Evolutionary conservation across 495 filamentous ascomycete genomes (phyloP), one percentile per base, ranked within the genome.

Genomic region (Aspergillus ellipticus): DNA sequence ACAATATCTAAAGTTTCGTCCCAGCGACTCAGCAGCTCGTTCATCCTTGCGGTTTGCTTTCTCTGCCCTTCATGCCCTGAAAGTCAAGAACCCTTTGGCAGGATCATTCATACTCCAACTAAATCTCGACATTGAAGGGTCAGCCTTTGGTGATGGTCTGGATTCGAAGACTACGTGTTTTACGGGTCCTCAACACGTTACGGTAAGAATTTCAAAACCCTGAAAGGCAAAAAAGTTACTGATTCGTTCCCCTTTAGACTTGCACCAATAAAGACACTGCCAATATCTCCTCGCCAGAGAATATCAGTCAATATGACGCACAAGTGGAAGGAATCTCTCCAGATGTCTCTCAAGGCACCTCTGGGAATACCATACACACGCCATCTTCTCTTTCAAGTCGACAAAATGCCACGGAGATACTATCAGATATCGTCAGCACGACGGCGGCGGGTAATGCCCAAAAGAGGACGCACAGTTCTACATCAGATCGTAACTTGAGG

Each of bases 31-130:
- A 49, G 87, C 92, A 54, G 86, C 89, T 26, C 81, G 82, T 15
- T 86, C 90, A 29, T 96, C 92, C 1, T 75, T 99, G 22, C 84
- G 92, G 58, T 97, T 99, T 66, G 79, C 97, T 22, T 80, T 97
- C 5, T 82, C 84, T 26, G 92, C 92, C 10, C 92, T 99, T 81
- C 88, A 90, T 43, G 89, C 89, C 15, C 67, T 99, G 59, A 95
- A 94, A 70, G 82, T 78, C 48, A 89, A 89, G 63, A 97, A 96
- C 60, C 92, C 93, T 2, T 77, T 99, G 43, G 93, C 93, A 0
- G 92, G 96, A 64, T 96, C 92, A 0, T 99, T 99, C 77, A 75
- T 97, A 31, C 87, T 93, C 21, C 94, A 97, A 70, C 76, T 99
- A 4, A 90, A 97, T 65, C 86, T 96, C 8, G 94, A 99, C 63